A percentile compares a stretch with the other conserved stretches of the same genome.
These are phyloP conservation scores for Didymella pinodella DNA, from an alignment of 2,329 filamentous ascomycete genomes.

Conservation along the genomic window DNA sequence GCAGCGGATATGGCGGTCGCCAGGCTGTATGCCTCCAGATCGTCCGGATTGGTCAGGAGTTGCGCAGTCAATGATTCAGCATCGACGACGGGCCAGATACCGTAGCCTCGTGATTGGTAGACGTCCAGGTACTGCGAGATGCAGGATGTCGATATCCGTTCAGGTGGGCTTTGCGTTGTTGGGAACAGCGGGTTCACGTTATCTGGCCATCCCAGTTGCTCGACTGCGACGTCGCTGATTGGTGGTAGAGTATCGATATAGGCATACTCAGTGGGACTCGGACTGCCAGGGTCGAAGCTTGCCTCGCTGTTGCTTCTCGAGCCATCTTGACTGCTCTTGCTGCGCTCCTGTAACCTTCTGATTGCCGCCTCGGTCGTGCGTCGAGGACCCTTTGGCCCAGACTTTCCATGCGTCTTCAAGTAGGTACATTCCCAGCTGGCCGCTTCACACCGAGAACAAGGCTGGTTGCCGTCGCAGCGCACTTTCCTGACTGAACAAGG, in stretches of 20 bases:
- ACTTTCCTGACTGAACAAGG: constrained; percentile 49
- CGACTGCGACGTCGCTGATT: constrained; percentile 29
- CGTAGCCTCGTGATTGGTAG: constrained; percentile 43
- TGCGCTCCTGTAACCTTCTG: constrained; percentile 43
- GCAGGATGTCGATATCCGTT: constrained; percentile 43
- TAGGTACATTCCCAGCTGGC: constrained; percentile 50
- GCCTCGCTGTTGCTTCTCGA: constrained; percentile 46
- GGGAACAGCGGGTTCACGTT: constrained; percentile 30
- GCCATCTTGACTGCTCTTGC: constrained; percentile 32
- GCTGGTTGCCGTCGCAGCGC: constrained; percentile 46
- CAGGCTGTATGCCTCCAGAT: constrained; percentile 44
- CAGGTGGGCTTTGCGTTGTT: constrained; percentile 24
- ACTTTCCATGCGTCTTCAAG: constrained; percentile 49
- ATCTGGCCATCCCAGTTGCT: constrained; percentile 40
- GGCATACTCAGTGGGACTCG: constrained; percentile 38
- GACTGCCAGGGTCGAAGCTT: constrained; percentile 44
- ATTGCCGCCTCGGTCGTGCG: constrained; percentile 48
- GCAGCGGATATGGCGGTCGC: constrained; percentile 46
- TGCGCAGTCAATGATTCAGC: constrained; percentile 43
- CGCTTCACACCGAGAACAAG: constrained; percentile 44
- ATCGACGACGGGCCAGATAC: constrained; percentile 49
- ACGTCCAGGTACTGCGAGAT: constrained; percentile 46
- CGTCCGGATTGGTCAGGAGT: constrained; percentile 43
- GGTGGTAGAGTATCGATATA: constrained; percentile 36
- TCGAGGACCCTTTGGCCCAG: constrained; percentile 47